phyloP scores from a whole-genome alignment of 495 filamentous ascomycete genomes.

The Sordaria brevicollis region DNA sequence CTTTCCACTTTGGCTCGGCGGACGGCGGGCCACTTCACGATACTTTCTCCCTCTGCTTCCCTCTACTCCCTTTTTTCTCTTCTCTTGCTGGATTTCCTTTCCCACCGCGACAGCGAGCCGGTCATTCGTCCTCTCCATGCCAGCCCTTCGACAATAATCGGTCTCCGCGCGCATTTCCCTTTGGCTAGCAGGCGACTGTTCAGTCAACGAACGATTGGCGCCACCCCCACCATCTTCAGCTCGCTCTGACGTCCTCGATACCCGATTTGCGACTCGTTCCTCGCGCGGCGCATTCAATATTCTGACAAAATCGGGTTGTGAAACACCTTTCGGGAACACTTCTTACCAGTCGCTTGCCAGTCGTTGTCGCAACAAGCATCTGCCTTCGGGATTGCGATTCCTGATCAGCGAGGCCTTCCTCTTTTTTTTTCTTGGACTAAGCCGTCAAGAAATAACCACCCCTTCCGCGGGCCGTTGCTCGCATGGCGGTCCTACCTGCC shows the following conservation, averaged over 20 bases:
- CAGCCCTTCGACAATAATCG: neutral
- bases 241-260: neutral
- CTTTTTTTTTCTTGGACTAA: neutral
- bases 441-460: neutral
- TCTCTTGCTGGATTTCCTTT: neutral
- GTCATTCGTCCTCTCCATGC: neutral
- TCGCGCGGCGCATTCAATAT: neutral
- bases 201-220: neutral
- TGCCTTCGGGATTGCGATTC: neutral
- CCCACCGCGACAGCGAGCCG: neutral
- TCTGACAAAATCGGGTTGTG: neutral
- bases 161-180: neutral
- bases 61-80: neutral
- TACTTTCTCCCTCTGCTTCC: neutral
- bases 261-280: neutral
- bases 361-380: neutral
- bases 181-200: neutral
- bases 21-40: neutral
- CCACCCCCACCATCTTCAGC: neutral
- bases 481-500: conserved; percentile 11
- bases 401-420: neutral
- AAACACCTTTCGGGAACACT: neutral
- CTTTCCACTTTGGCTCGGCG: neutral
- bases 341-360: neutral
- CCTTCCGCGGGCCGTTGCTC: neutral